These are phyloP conservation scores for Colletotrichum paranaense DNA, from an alignment of 2,329 filamentous ascomycete genomes.

Conservation along the genomic window DNA sequence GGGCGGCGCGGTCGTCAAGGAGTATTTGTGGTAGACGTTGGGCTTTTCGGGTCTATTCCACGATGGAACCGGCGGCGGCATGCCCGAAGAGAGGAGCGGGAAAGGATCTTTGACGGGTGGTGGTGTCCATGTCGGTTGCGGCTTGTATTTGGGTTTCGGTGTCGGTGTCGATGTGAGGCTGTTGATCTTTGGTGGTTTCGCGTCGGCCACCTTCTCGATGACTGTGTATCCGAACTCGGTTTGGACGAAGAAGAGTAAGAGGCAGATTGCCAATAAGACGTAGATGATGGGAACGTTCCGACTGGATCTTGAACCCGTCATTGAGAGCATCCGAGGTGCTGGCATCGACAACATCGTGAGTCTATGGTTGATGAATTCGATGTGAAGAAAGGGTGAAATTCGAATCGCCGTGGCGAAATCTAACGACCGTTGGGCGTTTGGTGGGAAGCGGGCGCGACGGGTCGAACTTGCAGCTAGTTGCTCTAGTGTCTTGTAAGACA, in stretches of 20 bases:
- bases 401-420: too few species aligned
- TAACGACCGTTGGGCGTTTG: too few species aligned
- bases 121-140: constrained; percentile 38
- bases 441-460: not conserved
- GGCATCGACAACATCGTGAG: constrained; percentile 22
- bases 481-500: not conserved
- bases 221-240: constrained; percentile 1
- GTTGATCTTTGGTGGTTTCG: not conserved
- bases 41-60: constrained; percentile 54
- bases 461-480: not conserved
- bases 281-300: not conserved
- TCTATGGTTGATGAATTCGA: not conserved
- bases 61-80: constrained; percentile 53
- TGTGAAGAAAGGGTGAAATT: not conserved
- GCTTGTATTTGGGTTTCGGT: constrained; percentile 25
- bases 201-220: not conserved
- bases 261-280: not conserved
- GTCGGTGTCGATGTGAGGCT: not conserved
- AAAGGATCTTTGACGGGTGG: constrained; percentile 57
- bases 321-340: constrained; percentile 16
- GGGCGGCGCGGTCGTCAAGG: constrained; percentile 55
- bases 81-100: constrained; percentile 49
- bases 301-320: not conserved
- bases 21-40: constrained; percentile 51
- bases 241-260: constrained; percentile 12